phyloP scores from a whole-genome alignment of 805 yeast genomes.

The Limtongozyma cylindracea region DNA sequence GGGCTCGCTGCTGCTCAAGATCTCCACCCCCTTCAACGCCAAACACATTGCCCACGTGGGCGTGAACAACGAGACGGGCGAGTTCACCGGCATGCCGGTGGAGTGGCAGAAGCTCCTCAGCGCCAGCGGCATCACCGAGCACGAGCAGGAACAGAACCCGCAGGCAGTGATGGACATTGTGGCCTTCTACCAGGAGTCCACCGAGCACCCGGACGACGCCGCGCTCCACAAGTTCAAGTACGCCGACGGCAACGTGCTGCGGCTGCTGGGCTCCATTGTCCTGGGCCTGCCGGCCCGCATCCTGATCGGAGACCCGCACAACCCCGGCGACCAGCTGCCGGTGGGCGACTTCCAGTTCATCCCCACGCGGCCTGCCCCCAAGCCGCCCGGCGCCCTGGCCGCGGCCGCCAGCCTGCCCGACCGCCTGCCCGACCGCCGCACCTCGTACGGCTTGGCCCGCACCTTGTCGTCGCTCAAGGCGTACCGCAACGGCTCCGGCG shows the following conservation, averaged over 20 bases:
- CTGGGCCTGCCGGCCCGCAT: too few relatives aligned
- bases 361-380: slow-evolving; percentile 47
- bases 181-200: slow-evolving; percentile 49
- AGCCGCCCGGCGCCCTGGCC: slow-evolving; percentile 12
- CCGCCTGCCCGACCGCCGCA: too few relatives aligned
- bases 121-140: slow-evolving; percentile 69
- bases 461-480: too few relatives aligned
- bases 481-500: slow-evolving; percentile 2
- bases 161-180: slow-evolving; percentile 86
- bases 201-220: slow-evolving; percentile 15
- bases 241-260: slow-evolving; percentile 2
- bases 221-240: slow-evolving; percentile 17
- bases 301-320: too few relatives aligned
- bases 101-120: slow-evolving; percentile 75
- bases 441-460: too few relatives aligned
- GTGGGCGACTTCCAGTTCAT: slow-evolving; percentile 17
- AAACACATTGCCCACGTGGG: slow-evolving; percentile 89
- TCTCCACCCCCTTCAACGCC: slow-evolving; percentile 81
- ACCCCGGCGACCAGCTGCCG: too few relatives aligned
- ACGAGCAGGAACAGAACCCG: slow-evolving; percentile 78
- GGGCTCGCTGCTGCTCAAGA: too few relatives aligned
- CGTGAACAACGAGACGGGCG: slow-evolving; percentile 53
- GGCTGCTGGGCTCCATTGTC: too few relatives aligned
- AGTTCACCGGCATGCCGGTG: slow-evolving; percentile 76
- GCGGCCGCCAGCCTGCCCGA: too few relatives aligned